Base-by-base conservation (phyloP, 768 basidiomycete species). In the Psilocybe sp. region DNA sequence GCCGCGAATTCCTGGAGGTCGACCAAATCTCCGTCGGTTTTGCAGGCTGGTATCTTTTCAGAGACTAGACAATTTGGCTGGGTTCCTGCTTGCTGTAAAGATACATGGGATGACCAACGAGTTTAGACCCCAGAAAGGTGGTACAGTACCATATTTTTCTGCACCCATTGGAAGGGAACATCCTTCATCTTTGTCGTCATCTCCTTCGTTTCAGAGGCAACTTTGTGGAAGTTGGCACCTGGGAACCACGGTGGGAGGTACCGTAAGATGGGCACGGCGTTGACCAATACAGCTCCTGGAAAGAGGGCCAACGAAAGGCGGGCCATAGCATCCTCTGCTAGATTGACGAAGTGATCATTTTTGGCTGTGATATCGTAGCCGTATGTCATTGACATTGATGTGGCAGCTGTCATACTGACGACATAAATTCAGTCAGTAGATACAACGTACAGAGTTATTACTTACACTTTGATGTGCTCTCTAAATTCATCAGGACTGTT, bases 301-400 rank as follows among this genome's bases (percentile, higher is more conserved):
- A 58, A 52, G 3, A 52, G 38, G 15, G 55, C 53, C n/a, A 53
- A 48, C 19, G 55, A 54, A 4, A 62, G 31, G 13, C 51, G 50
- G 10, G n/a, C 50, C 11, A 60, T 44, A 0, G 58, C 57, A 5
- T 45, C 47, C 28, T 62, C 59, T 14, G 57, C 58, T 9, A 65
- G 32, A 1, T 54, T 14, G 4, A 62, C 55, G n/a, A n/a, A n/a
- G n/a, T n/a, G n/a, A n/a, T n/a, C n/a, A n/a, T n/a, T n/a, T n/a
- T n/a, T n/a, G n/a, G 62, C 53, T 5, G 46, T 35, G 4, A 62
- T 49, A 6, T 65, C 59, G 43, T 65, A 58, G 1, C 74, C 74
- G 46, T 73, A 75, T 15, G 67, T 61, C n/a, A 67, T 56, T 7
- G 64, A 62, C 49, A 75, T 59, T 35, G 69, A 66, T 39, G 67